Evolutionary conservation across 192 early-diverging fungal species (phyloP), one percentile per base, ranked within the genome.

Genomic region (Rhizoclosmatium sp.): DNA sequence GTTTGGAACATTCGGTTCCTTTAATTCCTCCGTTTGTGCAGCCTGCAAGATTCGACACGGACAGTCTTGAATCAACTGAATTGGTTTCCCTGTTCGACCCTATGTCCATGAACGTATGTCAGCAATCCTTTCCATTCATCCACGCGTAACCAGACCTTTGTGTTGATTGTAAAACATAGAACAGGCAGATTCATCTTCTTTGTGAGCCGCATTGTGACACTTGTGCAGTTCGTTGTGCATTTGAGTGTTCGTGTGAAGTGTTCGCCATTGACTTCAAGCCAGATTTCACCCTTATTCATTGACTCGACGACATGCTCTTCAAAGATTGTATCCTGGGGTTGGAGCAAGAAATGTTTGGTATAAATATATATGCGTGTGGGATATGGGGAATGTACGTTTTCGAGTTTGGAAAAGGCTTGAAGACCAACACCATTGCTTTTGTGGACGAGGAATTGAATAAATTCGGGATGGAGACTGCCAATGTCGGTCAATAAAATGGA

Each of bases 291-390:
- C 59, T 91, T 79, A 66, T 85, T 81, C n/a, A 76, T 39, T 65
- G 91, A 92, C 44, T 92, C 90, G 42, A 94, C 83, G 21, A 81
- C 83, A 83, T 93, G 93, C n/a, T 91, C 89, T 62, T 83, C 78
- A 56, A 95, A 94, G n/a, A 94, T 60, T 9, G 87, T 82, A 47
- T 85, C 83, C 80, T 90, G 73, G 47, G 31, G 44, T 40, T 16
- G 59, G 62, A 31, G 42, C 46, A 14, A 23, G 0, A 14, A 69
- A 71, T 56, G 73, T 44, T 45, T n/a, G 2, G 9, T 5, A 16
- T 39, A 73, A 56, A n/a, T 31, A 71, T 2, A 0, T 56, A 16
- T 39, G 44, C 67, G 19, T 76, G 7, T 9, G 4, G 16, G 9
- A 75, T 39, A 9, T 5, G 31, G 54, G 23, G 47, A 14, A 31